Percentiles rank a stretch among this genome's conserved stretches.
These are phyloP conservation scores for Xylaria castorea DNA, from an alignment of 495 filamentous ascomycete genomes.

Conservation along the genomic window DNA sequence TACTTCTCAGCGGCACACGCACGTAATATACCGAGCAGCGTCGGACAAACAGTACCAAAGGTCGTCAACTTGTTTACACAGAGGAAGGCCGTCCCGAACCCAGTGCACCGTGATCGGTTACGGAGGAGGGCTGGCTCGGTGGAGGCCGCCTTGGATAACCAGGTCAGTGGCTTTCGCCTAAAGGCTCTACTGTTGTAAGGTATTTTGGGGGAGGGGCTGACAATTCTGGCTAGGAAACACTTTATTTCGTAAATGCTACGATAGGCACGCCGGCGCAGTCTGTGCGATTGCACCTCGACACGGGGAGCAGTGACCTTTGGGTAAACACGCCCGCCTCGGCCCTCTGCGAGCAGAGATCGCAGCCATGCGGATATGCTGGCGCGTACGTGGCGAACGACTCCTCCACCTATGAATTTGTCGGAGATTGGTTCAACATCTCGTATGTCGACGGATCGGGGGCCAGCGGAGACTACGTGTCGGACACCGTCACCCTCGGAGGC, in stretches of 20 bases:
- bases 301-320: constrained; percentile 92
- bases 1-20: constrained; percentile 29
- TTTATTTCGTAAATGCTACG: constrained; percentile 76
- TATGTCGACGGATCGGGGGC: constrained; percentile 90
- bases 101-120: constrained; percentile 50
- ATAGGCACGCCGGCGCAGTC: constrained; percentile 73
- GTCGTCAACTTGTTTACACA: constrained; percentile 58
- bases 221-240: constrained; percentile 52
- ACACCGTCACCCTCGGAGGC: constrained; percentile 74
- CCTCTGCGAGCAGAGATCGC: constrained; percentile 56
- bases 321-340: constrained; percentile 71
- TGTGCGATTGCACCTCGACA: constrained; percentile 76
- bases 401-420: constrained; percentile 79
- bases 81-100: constrained; percentile 49
- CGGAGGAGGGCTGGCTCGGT: constrained; percentile 49
- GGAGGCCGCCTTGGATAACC: constrained; percentile 55
- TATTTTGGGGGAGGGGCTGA: constrained; percentile 25
- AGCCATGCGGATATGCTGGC: constrained; percentile 65
- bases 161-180: constrained; percentile 41
- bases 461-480: constrained; percentile 81
- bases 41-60: constrained; percentile 39
- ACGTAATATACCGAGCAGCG: constrained; percentile 37
- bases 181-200: neutral
- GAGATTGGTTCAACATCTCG: constrained; percentile 83
- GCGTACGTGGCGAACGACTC: constrained; percentile 78